These are phyloP conservation scores for Eimeria brunetti DNA, from an alignment of 169 alveolate species.

Conservation along the genomic window DNA sequence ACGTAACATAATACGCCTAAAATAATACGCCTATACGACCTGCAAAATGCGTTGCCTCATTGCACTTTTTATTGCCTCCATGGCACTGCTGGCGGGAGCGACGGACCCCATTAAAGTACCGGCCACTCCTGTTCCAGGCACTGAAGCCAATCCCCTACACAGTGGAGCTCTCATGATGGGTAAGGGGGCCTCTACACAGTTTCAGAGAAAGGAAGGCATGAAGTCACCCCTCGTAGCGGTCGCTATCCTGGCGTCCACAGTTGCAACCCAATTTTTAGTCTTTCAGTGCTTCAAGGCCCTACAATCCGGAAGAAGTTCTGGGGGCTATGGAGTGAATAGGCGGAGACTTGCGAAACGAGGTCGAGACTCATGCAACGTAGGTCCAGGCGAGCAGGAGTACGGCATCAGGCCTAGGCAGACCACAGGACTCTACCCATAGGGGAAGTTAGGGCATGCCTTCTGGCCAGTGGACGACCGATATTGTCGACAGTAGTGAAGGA, in stretches of 20 bases:
- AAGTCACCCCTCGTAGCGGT: not conserved
- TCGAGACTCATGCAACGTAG: not conserved
- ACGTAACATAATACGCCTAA: not conserved
- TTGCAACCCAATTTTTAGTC: not conserved
- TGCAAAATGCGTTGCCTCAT: not conserved
- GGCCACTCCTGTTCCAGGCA: not conserved
- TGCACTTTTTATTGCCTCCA: not conserved
- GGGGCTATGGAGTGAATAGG: not conserved
- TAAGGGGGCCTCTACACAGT: not conserved
- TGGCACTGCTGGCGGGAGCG: not conserved
- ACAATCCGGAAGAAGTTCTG: not conserved
- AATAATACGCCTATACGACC: not conserved
- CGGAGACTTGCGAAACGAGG: not conserved
- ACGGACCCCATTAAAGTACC: not conserved
- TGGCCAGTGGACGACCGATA: not conserved
- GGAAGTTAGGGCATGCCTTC: not conserved
- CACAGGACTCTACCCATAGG: not conserved
- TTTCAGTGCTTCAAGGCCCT: not conserved
- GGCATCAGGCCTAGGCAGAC: not conserved
- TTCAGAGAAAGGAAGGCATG: not conserved
- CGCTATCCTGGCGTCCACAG: not conserved
- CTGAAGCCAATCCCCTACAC: not conserved
- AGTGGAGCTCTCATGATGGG: not conserved
- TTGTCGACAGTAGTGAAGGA: not conserved
- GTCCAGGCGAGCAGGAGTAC: not conserved